Conservation (phyloP, 495 filamentous ascomycete species). For the Penicillium tannophilum region DNA sequence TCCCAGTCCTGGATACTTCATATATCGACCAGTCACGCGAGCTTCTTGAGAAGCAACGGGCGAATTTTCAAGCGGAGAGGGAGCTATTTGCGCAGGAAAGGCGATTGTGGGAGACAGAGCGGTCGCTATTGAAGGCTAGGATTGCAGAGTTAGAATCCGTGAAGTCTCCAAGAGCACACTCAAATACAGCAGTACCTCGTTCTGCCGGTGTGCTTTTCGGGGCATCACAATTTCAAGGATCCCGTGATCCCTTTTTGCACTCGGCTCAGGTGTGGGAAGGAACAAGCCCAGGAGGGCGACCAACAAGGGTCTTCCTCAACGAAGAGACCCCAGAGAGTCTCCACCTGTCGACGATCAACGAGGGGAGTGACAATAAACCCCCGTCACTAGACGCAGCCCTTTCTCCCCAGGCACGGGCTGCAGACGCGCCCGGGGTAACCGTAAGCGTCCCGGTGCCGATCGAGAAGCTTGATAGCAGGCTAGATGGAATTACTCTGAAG, state of each 20-base stretch:
- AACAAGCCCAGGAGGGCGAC: conserved; percentile 39
- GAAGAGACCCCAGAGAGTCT: conserved; percentile 30
- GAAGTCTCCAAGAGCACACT: conserved; percentile 20
- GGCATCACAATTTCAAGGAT: conserved; percentile 14
- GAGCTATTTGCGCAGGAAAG: conserved; percentile 44
- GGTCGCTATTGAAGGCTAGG: conserved; percentile 36
- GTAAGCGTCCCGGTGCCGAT: conserved; percentile 45
- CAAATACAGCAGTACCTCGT: conserved; percentile 7
- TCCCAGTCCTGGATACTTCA: conserved; percentile 27
- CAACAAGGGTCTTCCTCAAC: conserved; percentile 47
- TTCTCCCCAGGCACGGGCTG: conserved; percentile 37
- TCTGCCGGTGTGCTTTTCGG: conserved; percentile 12
- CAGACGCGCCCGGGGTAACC: conserved; percentile 20
- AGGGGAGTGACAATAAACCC: conserved; percentile 21
- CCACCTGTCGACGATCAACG: conserved; percentile 26
- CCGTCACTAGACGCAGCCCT: conserved; percentile 48
- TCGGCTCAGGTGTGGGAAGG: conserved; percentile 48
- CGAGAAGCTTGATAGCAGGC: conserved; percentile 49
- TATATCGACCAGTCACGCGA: conserved; percentile 46
- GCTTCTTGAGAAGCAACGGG: conserved; percentile 44
- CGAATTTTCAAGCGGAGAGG: conserved; percentile 41
- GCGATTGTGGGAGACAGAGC: conserved; percentile 46
- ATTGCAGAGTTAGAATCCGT: conserved; percentile 45
- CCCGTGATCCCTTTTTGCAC: conserved; percentile 12
- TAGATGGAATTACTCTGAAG: conserved; percentile 52